phyloP scores from a whole-genome alignment of 2,329 filamentous ascomycete species.

The Neophaeococcomyces aloes region DNA sequence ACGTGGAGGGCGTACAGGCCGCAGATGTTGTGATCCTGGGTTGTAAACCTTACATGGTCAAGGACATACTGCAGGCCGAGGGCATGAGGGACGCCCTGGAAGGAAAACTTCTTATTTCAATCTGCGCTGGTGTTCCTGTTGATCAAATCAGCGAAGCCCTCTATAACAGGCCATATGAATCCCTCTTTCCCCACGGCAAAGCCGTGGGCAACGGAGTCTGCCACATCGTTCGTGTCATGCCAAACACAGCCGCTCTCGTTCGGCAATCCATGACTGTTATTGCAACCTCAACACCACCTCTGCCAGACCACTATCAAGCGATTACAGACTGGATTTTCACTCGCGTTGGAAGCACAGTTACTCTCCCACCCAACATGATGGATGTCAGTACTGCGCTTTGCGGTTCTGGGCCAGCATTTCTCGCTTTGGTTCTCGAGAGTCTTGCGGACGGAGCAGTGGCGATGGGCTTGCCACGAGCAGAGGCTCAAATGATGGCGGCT shows the following conservation, averaged over 20 bases:
- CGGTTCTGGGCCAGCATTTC: conserved; percentile 52
- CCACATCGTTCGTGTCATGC: conserved; percentile 66
- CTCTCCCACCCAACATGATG: conserved; percentile 18
- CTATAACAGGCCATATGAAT: conserved; percentile 37
- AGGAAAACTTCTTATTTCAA: conserved; percentile 72
- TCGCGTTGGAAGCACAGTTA: conserved; percentile 30
- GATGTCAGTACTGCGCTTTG: conserved; percentile 23
- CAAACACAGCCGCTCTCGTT: conserved; percentile 71
- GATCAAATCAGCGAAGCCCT: conserved; percentile 53
- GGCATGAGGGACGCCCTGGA: conserved; percentile 63
- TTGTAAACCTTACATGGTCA: conserved; percentile 70
- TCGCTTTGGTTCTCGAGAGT: conserved; percentile 49
- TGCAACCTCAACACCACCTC: conserved; percentile 43
- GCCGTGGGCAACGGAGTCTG: conserved; percentile 16
- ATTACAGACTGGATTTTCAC: conserved; percentile 50
- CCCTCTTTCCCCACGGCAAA: conserved; percentile 25
- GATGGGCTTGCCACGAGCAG: conserved; percentile 49
- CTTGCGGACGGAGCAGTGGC: conserved; percentile 53
- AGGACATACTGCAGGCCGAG: conserved; percentile 46
- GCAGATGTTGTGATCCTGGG: conserved; percentile 66
- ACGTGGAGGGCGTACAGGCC: conserved; percentile 54
- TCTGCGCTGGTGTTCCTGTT: conserved; percentile 65
- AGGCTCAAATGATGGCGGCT: conserved; percentile 52
- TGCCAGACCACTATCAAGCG: conserved; percentile 31
- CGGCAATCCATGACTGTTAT: conserved; percentile 77